Evolutionary conservation across 2,329 filamentous ascomycete genomes (phyloP), one percentile per base, ranked within the genome.

Genomic region (Fusarium sp.): DNA sequence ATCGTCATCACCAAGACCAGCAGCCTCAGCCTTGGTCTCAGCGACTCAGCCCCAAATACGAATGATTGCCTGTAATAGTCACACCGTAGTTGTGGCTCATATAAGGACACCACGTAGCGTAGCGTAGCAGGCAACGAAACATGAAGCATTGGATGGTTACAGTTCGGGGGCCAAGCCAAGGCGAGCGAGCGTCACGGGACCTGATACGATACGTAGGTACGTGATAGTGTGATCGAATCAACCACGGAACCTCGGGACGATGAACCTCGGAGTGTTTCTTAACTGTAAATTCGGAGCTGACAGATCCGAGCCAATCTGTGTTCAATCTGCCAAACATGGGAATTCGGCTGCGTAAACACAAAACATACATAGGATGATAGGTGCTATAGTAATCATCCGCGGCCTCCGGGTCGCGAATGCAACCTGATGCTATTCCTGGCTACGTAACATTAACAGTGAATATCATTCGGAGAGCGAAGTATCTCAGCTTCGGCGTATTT

Each of bases 391-490:
- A 48, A 57, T 33, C 59, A 43, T 29, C 52, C 37, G 31, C 41
- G 48, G 43, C 33, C 38, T 56, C 66, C 57, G 66, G 58, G 47
- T 53, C 39, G 48, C 59, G 55, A 55, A 49, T 56, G 39, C 35
- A 43, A 60, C 56, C 29, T 58, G 67, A 53, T 68, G 46, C 67
- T 70, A 70, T 70, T 70, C 55, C 58, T 70, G 55, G 68, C 38
- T 37, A 21, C 35, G 59, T 54, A 44, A 46, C 28, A 8, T 33
- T 57, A 31, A 28, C 21, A 37, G 23, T 31, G 44, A 43, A 39
- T 57, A 23, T 16, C 31, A 52, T 35, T 29, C 21, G 38, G 35
- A 26, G 23, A 35, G 21, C 38, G 41, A 48, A 43, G 63, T 54
- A 54, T 33, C 41, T 61, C 47, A 54, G 55, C 56, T 49, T 38